Evolutionary conservation across 441 rosid species (phyloP), one percentile per base, ranked within the genome.

Genomic region (Aquilaria agallochum): DNA sequence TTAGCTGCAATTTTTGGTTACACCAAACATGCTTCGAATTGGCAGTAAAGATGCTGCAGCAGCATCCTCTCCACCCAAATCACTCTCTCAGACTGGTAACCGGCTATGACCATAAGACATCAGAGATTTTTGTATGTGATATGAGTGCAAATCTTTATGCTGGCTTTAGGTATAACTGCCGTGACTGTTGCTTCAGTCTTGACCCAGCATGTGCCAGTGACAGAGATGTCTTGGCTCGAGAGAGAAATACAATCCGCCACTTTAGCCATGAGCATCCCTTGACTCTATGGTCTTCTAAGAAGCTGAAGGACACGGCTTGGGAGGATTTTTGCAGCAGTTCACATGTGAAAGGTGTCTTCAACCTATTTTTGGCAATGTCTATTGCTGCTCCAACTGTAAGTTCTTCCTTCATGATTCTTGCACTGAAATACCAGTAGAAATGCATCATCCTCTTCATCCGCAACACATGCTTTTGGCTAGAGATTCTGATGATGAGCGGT

Each of bases 401-500:
- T 40, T 40, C 10, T 40, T 40, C 10, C 45, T 40, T 3, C 45
- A 40, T 40, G 55, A 51, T 9, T 14, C 55, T 4, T 51, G 55
- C 55, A 51, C 20, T 4, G 55, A 51, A 14, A 31, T 14, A 31
- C 20, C 9, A 2, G 55, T 12, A 10, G n/a, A 15, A 51, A 10
- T 8, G 55, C 20, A 51, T 11, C 55, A 51, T 51, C 20, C 55
- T 51, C 55, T 51, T 15, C 55, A 51, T 14, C 27, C 20, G 7
- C 31, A 14, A 11, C 55, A 51, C 55, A 7, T 31, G 20, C 55
- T 51, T 51, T 31, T 11, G 2, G 55, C 27, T 12, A 14, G 27
- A 51, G 55, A 14, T 51, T 51, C 55, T 10, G 31, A 51, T 9
- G 55, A 51, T 51, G 55, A 51, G 31, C 55, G 31, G 20, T 51